These are phyloP conservation scores for Beauveria caledonica DNA, from an alignment of 2,329 filamentous ascomycete species.

Conservation along the genomic window DNA sequence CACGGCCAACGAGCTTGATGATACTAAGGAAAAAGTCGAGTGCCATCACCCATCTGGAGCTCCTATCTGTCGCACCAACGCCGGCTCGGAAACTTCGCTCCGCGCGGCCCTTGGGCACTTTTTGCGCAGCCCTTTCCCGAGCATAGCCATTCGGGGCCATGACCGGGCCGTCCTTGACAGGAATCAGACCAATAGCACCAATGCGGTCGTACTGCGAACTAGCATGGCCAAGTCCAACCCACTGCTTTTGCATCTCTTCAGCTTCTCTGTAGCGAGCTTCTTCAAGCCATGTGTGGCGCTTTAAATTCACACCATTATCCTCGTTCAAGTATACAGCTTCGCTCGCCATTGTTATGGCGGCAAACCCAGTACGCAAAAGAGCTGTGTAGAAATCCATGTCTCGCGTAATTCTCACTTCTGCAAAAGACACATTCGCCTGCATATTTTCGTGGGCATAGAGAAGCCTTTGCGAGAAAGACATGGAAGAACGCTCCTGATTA, in stretches of 20 bases:
- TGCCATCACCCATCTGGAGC: conserved; percentile 68
- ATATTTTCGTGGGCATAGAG: conserved; percentile 73
- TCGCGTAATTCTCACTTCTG: conserved; percentile 69
- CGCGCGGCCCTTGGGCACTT: conserved; percentile 37
- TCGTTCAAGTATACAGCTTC: conserved; percentile 96
- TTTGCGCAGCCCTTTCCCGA: conserved; percentile 60
- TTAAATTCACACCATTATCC: conserved; percentile 65
- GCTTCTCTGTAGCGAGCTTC: conserved; percentile 75
- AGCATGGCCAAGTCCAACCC: conserved; percentile 37
- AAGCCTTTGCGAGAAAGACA: conserved; percentile 53
- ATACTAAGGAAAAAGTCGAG: conserved; percentile 72
- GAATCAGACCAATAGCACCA: conserved; percentile 47
- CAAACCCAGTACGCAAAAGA: conserved; percentile 77
- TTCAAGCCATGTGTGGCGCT: conserved; percentile 81
- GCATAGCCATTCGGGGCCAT: conserved; percentile 52
- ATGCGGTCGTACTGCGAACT: conserved; percentile 43
- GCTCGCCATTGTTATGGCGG: conserved; percentile 82
- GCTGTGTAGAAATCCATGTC: conserved; percentile 96
- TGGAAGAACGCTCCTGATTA: conserved; percentile 19
- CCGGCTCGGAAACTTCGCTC: conserved; percentile 49
- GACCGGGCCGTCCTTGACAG: conserved; percentile 39
- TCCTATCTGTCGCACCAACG: conserved; percentile 70
- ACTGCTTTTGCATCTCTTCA: conserved; percentile 48
- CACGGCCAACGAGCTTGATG: conserved; percentile 32
- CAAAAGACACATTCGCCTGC: conserved; percentile 82